Evolutionary conservation across 495 filamentous ascomycete genomes (phyloP).

Genomic region (Neurospora cerealis): DNA sequence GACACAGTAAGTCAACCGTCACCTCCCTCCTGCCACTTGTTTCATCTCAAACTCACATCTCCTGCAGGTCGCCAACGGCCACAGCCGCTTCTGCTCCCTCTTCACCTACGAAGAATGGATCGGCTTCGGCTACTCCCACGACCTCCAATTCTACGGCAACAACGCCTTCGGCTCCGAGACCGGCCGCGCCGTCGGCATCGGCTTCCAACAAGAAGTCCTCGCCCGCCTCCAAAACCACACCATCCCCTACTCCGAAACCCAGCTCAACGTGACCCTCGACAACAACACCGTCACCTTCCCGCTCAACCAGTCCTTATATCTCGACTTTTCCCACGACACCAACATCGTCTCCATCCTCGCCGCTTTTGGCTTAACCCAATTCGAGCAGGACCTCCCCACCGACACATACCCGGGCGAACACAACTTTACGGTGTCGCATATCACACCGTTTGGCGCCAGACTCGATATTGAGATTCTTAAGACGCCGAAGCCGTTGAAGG

Average conservation of each 20-base stretch:
- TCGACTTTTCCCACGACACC: conserved; percentile 84
- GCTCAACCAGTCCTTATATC: conserved; percentile 53
- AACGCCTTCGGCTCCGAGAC: conserved; percentile 49
- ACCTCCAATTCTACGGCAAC: conserved; percentile 50
- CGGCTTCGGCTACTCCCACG: conserved; percentile 60
- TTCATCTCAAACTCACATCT: conserved; percentile 8
- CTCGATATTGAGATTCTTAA: conserved; percentile 56
- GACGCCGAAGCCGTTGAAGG: conserved; percentile 40
- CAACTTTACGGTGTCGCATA: conserved; percentile 43
- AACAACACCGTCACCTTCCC: conserved; percentile 55
- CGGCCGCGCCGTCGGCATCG: conserved; percentile 52
- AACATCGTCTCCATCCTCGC: conserved; percentile 62
- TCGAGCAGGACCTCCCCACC: conserved; percentile 39
- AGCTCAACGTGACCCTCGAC: conserved; percentile 64
- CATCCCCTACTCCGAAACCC: conserved; percentile 38
- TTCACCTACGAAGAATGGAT: conserved; percentile 64
- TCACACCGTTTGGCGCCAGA: conserved; percentile 51
- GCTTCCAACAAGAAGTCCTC: conserved; percentile 52
- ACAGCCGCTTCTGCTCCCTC: conserved; percentile 60
- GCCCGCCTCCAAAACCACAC: conserved; percentile 48
- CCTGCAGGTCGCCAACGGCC: conserved; percentile 41
- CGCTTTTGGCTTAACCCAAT: conserved; percentile 65
- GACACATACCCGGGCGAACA: conserved; percentile 33
- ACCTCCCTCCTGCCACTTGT: conserved; percentile 35
- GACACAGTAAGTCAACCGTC: conserved; percentile 37